phyloP scores from a whole-genome alignment of 495 filamentous ascomycete genomes.

The Podospora conica region DNA sequence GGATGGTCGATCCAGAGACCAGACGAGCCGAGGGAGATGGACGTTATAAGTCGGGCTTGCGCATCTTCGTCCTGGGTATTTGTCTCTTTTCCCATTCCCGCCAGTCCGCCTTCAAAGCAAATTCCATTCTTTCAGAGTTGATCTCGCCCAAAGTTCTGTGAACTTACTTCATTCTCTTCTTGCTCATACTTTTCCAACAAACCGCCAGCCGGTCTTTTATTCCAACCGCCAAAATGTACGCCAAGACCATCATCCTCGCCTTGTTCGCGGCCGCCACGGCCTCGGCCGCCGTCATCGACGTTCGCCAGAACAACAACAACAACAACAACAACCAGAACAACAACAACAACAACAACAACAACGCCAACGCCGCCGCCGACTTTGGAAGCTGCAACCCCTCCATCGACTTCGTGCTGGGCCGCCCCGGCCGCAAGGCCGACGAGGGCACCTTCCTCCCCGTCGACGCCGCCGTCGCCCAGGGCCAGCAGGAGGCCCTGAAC shows the following conservation, averaged over 20 bases:
- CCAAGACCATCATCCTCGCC: constrained; percentile 25
- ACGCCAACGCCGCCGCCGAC: constrained; percentile 32
- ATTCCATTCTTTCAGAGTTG: constrained; percentile 25
- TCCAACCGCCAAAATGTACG: constrained; percentile 21
- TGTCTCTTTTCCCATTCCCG: not conserved
- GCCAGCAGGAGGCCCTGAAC: constrained; percentile 51
- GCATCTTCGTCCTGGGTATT: not conserved
- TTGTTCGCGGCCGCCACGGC: constrained; percentile 26
- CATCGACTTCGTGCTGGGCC: constrained; percentile 48
- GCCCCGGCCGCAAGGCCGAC: constrained; percentile 36
- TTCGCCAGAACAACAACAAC: constrained; percentile 38
- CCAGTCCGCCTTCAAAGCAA: not conserved
- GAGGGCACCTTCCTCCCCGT: constrained; percentile 51
- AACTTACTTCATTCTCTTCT: constrained; percentile 22
- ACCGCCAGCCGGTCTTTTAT: constrained; percentile 29
- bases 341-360: constrained; percentile 1
- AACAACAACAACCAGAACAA: constrained; percentile 2
- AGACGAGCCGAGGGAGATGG: not conserved
- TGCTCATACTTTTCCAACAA: constrained; percentile 12
- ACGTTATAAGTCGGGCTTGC: constrained; percentile 3
- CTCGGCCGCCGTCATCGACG: constrained; percentile 23
- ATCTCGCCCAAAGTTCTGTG: constrained; percentile 26
- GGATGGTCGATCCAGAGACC: not conserved
- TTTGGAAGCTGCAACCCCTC: constrained; percentile 50
- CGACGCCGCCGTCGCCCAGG: constrained; percentile 41